Evolutionary conservation across 306 rosid genomes (phyloP).

Genomic region (Fragaria vesca): DNA sequence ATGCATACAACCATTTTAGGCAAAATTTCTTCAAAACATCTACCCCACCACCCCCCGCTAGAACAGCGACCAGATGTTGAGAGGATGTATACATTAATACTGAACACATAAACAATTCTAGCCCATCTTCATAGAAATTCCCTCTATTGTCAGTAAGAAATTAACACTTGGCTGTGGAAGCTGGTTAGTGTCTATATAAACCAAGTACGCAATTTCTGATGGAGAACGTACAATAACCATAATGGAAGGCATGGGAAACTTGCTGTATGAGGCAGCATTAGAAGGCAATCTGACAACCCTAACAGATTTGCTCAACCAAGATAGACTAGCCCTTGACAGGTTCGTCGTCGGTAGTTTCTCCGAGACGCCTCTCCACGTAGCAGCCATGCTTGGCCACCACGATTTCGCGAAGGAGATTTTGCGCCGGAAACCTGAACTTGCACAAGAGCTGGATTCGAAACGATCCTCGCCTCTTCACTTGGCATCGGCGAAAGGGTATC

Average conservation of each 20-base stretch:
- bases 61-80: no score
- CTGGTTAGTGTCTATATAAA: not conserved
- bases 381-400: constrained; percentile 17
- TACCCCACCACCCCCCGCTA: no score
- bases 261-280: constrained; percentile 22
- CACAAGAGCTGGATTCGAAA: constrained; percentile 23
- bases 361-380: constrained; percentile 29
- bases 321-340: constrained; percentile 24
- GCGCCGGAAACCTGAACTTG: constrained; percentile 19
- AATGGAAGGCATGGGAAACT: not conserved
- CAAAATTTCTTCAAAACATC: no score
- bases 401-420: constrained; percentile 24
- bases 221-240: not conserved
- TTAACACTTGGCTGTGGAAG: not conserved
- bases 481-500: constrained; percentile 24
- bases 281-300: constrained; percentile 17
- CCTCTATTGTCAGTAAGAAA: not conserved
- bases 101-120: not conserved
- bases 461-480: constrained; percentile 25
- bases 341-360: not conserved
- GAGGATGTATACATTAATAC: not conserved
- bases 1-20: no score
- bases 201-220: not conserved
- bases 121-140: not conserved
- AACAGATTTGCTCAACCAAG: constrained; percentile 24